Conservation (phyloP, 352 stramenopile genomes). For the Phytophthora aleatoria region DNA sequence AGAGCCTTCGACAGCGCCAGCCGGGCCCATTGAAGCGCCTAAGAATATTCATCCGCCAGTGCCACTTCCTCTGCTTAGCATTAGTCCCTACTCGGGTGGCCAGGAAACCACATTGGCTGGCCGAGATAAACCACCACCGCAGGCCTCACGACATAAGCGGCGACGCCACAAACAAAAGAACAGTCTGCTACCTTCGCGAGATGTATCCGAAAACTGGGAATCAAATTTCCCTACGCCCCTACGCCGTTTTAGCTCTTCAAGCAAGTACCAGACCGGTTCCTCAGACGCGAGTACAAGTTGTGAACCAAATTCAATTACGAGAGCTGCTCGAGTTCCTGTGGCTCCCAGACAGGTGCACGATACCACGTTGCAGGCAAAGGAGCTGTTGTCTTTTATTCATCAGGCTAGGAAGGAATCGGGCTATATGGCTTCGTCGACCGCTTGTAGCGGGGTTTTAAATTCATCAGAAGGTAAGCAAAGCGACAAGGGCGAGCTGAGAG, state of each 20-base stretch:
- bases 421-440: background rate
- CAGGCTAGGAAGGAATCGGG: background rate
- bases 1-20: constrained; percentile 13
- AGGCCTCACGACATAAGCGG: constrained; percentile 1
- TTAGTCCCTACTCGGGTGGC: constrained; percentile 14
- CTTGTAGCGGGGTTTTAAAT: background rate
- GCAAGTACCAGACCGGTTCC: constrained; percentile 1
- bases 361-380: background rate
- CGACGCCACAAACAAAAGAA: constrained; percentile 5
- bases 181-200: constrained; percentile 21
- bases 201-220: constrained; percentile 22
- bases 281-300: background rate
- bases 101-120: constrained; percentile 10
- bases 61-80: constrained; percentile 26
- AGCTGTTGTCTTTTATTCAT: constrained; percentile 12
- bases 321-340: background rate
- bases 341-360: constrained; percentile 1
- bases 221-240: constrained; percentile 22
- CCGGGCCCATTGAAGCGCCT: background rate
- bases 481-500: background rate
- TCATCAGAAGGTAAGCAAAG: background rate
- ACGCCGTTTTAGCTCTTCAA: constrained; percentile 4
- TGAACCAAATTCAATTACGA: constrained; percentile 14
- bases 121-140: background rate
- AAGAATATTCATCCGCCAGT: constrained; percentile 19